These are phyloP conservation scores for Carex arenaria DNA, from an alignment of 202 grass and related monocot genomes.

Conservation along the genomic window DNA sequence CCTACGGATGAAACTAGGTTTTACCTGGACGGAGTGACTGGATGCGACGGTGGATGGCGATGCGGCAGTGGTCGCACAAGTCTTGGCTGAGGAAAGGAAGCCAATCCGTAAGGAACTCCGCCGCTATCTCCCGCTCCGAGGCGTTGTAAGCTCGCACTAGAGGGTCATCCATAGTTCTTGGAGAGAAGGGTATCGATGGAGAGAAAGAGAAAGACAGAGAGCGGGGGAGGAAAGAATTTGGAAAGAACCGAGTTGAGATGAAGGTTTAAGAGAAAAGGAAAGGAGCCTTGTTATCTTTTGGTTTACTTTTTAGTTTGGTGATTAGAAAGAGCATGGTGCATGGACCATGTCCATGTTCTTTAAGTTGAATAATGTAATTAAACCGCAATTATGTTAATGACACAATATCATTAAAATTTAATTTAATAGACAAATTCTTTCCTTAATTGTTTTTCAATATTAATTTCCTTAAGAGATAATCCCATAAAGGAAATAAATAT, in stretches of 20 bases:
- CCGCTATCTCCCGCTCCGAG: conserved; percentile 68
- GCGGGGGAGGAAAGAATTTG: not conserved
- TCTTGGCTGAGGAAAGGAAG: conserved; percentile 73
- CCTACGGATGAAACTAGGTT: not conserved
- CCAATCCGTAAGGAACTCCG: conserved; percentile 86
- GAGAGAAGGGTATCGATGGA: not conserved
- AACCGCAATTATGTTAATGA: no score
- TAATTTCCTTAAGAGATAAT: no score
- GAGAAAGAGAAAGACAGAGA: not conserved
- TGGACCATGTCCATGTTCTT: no score
- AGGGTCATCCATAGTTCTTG: conserved; percentile 19
- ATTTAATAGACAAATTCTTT: no score
- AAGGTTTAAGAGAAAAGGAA: not conserved
- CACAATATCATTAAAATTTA: no score
- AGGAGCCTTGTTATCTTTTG: not conserved
- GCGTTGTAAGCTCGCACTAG: conserved; percentile 51
- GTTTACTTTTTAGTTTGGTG: not conserved
- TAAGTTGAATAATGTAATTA: no score
- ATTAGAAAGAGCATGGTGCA: no score
- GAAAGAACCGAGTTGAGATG: not conserved
- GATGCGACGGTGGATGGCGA: conserved; percentile 53
- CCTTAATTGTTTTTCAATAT: no score
- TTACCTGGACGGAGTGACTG: conserved; percentile 44
- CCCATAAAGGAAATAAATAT: no score
- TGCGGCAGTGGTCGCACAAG: conserved; percentile 61